Percentiles rank a stretch among this genome's conserved stretches.
phyloP scores from a whole-genome alignment of 2,329 filamentous ascomycete species.

The Xylariomycetidae sp. region DNA sequence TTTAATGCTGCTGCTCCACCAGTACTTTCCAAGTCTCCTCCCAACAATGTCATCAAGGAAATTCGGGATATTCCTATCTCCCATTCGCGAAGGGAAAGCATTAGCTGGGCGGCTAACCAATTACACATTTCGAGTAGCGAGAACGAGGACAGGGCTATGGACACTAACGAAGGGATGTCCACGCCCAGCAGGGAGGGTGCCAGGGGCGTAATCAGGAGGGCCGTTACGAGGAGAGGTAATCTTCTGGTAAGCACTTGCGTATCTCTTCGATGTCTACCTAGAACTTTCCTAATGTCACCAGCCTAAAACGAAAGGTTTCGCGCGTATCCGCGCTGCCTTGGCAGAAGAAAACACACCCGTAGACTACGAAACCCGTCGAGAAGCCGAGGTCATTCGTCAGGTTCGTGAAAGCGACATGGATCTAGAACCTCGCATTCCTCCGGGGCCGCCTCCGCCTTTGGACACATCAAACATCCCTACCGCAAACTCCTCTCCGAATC shows the following conservation, averaged over 20 bases:
- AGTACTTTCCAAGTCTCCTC: conserved; percentile 67
- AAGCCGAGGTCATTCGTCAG: conserved; percentile 93
- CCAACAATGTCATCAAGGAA: conserved; percentile 38
- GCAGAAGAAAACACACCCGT: conserved; percentile 83
- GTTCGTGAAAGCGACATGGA: conserved; percentile 84
- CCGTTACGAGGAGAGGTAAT: conserved; percentile 83
- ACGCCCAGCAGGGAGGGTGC: conserved; percentile 51
- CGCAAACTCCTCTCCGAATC: conserved; percentile 63
- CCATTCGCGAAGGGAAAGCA: conserved; percentile 72
- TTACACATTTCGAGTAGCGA: conserved; percentile 79
- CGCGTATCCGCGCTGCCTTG: conserved; percentile 83
- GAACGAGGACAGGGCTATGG: conserved; percentile 63
- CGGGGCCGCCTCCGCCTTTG: conserved; percentile 34
- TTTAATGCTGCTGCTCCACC: conserved; percentile 40
- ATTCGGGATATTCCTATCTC: conserved; percentile 32
- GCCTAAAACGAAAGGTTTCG: conserved; percentile 96
- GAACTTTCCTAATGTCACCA: conserved; percentile 30
- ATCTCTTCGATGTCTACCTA: conserved; percentile 1
- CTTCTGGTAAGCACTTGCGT: conserved; percentile 61
- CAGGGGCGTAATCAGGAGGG: conserved; percentile 73
- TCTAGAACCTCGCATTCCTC: conserved; percentile 39
- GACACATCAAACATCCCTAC: conserved; percentile 48
- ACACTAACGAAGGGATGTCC: conserved; percentile 37
- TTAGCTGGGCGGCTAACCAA: conserved; percentile 87
- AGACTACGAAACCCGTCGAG: conserved; percentile 82